Evolutionary conservation across 257 asterid species (phyloP), one percentile per base, ranked within the genome.

Genomic region (Oldenlandia corymbosa): DNA sequence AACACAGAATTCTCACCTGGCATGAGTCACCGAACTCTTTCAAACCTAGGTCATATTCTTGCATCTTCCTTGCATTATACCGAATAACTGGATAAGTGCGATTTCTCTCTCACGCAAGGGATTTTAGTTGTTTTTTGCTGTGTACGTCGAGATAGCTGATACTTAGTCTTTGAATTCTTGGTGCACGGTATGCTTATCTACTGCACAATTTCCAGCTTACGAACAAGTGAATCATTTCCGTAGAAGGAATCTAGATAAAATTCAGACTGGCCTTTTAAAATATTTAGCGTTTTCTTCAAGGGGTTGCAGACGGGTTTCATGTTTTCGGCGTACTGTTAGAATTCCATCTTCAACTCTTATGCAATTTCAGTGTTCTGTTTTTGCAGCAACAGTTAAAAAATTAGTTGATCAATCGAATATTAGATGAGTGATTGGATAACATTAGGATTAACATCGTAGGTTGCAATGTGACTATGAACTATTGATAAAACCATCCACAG

Each of bases 111-210:
- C 78, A 88, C 62, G 96, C 96, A 26, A 88, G 86, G 78, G 90
- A 93, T 34, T 88, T 86, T 68, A 82, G 90, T 5, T 77, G 95
- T 73, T 88, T 84, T 79, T 73, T 88, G 71, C 84, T 80, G 23
- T 95, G 86, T 65, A n/a, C n/a, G n/a, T n/a, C n/a, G 96, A 10
- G 96, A 84, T 69, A 43, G 68, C 21, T 76, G 80, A 17, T 84
- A 71, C 73, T 86, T 92, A 2, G 76, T 88, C 58, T 88, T 88
- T 39, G 95, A 88, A 84, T n/a, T n/a, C n/a, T n/a, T n/a, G n/a
- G n/a, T n/a, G n/a, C n/a, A n/a, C n/a, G n/a, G n/a, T n/a, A n/a
- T n/a, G n/a, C n/a, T n/a, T n/a, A n/a, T n/a, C n/a, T 61, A 72
- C 65, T 46, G 85, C 95, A 17, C 67, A 86, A 57, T 88, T 88